phyloP scores from a whole-genome alignment of 1,284 basidiomycete genomes.

The Ganoderma sinense region DNA sequence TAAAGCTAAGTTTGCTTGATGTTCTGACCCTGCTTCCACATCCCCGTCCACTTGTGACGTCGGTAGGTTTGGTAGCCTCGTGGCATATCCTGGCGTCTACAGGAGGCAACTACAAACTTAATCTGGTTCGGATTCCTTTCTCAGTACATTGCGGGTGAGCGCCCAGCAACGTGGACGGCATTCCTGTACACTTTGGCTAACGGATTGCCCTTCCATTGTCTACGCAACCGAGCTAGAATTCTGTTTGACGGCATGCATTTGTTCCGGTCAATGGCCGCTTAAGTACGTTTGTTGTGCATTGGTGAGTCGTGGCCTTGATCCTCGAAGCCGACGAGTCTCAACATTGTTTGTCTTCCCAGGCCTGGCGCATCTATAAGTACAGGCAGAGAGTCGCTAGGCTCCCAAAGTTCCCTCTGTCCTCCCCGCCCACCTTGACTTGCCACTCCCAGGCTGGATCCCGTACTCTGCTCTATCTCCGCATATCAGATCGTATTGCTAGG shows the following conservation, averaged over 20 bases:
- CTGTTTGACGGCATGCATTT: neutral
- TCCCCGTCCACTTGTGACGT: no score
- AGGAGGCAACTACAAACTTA: neutral
- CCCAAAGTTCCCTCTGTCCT: neutral
- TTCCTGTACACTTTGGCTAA: no score
- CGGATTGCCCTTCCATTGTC: neutral
- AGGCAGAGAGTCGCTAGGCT: neutral
- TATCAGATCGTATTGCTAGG: neutral
- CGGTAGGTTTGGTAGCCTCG: neutral
- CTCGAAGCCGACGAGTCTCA: neutral
- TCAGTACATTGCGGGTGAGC: no score
- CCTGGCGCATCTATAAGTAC: neutral
- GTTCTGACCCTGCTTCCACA: no score
- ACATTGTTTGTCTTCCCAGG: neutral
- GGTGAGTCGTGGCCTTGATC: neutral
- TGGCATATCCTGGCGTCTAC: neutral
- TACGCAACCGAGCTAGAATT: neutral
- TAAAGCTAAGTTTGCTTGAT: no score
- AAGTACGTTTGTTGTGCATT: neutral
- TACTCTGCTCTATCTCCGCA: neutral
- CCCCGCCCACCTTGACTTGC: neutral
- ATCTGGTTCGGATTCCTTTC: no score
- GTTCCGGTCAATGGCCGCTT: neutral
- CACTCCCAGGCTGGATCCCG: neutral
- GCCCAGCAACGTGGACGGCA: neutral